Conservation (phyloP, 1,139 yeast species). For the Pichia sp. region DNA sequence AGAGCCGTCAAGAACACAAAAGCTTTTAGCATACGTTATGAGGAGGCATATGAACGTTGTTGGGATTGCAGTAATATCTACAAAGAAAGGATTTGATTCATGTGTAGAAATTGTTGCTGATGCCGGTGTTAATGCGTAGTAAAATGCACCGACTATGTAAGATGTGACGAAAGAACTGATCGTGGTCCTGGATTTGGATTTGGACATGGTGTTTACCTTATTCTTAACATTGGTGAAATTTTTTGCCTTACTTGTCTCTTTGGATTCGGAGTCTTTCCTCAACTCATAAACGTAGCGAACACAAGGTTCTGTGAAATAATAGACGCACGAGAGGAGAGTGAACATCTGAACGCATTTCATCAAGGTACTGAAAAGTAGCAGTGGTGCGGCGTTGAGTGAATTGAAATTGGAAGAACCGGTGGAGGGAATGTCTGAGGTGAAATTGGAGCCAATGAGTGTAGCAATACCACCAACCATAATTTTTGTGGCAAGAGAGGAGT, state of each 20-base stretch:
- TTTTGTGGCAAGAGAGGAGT: constrained; percentile 15
- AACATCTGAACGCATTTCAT: constrained; percentile 3
- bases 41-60: constrained; percentile 2
- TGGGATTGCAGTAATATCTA: constrained; percentile 9
- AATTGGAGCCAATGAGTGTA: constrained; percentile 24
- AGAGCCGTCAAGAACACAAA: constrained; percentile 1
- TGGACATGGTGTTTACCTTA: too few species aligned
- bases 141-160: too few species aligned
- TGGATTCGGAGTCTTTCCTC: too few species aligned
- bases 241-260: too few species aligned
- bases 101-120: too few species aligned
- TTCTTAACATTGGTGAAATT: too few species aligned
- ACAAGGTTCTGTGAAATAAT: too few species aligned
- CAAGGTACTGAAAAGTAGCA: constrained; percentile 3
- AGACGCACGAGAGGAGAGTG: constrained; percentile 9
- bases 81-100: too few species aligned
- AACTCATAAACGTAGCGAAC: too few species aligned
- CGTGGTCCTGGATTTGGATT: too few species aligned
- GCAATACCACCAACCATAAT: constrained; percentile 28
- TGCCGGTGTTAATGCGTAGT: too few species aligned
- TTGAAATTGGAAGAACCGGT: constrained; percentile 8
- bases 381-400: constrained; percentile 5
- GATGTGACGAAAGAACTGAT: too few species aligned
- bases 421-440: constrained; percentile 5
- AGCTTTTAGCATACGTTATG: constrained; percentile 4